phyloP scores from a whole-genome alignment of 2,329 filamentous ascomycete genomes.

The Colletotrichum liaoningense region DNA sequence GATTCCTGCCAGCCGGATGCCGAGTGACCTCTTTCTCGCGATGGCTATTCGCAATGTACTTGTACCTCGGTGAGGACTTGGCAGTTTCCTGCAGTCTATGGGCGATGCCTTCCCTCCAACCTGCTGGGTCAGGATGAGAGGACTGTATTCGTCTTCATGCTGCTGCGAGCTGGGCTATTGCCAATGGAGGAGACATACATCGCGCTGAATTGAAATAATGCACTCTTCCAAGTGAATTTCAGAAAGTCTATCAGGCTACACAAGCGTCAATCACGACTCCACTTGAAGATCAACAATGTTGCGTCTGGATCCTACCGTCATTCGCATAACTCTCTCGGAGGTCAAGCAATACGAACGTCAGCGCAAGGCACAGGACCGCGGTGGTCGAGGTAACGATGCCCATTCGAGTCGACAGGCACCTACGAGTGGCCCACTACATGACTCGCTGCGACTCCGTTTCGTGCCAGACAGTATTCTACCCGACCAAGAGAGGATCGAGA shows the following conservation, averaged over 20 bases:
- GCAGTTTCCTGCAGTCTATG: background rate
- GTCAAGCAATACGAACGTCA: slow-evolving; percentile 21
- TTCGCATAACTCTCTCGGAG: slow-evolving; percentile 54
- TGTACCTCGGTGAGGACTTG: background rate
- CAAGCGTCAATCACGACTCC: too few relatives aligned
- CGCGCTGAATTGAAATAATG: background rate
- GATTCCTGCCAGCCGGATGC: background rate
- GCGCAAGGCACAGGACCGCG: background rate
- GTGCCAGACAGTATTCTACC: background rate
- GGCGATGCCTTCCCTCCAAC: background rate
- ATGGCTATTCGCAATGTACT: too few relatives aligned
- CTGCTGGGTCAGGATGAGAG: background rate
- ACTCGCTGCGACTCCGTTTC: background rate
- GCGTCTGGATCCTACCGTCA: slow-evolving; percentile 51
- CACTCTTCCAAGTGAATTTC: background rate
- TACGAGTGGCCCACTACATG: background rate
- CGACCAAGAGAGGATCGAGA: background rate
- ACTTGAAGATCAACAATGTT: slow-evolving; percentile 47
- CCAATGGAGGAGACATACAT: background rate
- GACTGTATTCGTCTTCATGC: too few relatives aligned
- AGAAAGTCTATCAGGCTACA: background rate
- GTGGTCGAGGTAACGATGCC: background rate
- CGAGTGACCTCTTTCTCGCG: background rate
- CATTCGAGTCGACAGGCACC: too few relatives aligned
- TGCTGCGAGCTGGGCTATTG: background rate